phyloP scores from a whole-genome alignment of 2,329 filamentous ascomycete species.

The Aspergillus awamori region DNA sequence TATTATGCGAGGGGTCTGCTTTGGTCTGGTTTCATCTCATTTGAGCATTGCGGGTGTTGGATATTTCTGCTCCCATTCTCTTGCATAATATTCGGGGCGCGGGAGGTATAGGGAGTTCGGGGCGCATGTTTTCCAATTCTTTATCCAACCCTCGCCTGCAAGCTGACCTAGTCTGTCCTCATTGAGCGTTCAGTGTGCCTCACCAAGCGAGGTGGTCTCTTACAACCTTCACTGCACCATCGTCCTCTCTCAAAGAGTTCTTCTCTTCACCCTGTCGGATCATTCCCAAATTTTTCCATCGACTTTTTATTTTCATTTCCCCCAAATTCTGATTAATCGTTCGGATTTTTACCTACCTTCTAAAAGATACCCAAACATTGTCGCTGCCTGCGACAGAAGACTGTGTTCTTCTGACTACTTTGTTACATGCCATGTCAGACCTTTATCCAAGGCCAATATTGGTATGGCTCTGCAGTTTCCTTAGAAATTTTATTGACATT shows the following conservation, averaged over 20 bases:
- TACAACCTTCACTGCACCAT: background rate
- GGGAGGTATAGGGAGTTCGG: background rate
- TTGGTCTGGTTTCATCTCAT: background rate
- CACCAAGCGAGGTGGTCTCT: background rate
- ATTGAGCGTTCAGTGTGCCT: background rate
- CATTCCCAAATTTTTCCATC: constrained; percentile 15
- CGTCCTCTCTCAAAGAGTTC: background rate
- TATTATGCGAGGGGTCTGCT: constrained; percentile 10
- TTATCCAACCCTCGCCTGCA: background rate
- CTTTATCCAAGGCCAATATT: no score
- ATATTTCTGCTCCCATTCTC: constrained; percentile 7
- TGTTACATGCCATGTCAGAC: no score
- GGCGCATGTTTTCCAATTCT: background rate
- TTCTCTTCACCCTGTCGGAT: constrained; percentile 4
- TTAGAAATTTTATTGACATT: no score
- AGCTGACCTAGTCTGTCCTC: background rate
- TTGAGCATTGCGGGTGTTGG: constrained; percentile 19
- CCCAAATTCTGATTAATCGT: constrained; percentile 10
- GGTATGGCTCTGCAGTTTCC: no score
- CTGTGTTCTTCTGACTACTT: background rate
- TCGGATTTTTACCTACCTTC: constrained; percentile 10
- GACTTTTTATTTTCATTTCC: constrained; percentile 9
- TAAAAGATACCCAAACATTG: constrained; percentile 35
- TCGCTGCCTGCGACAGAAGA: background rate
- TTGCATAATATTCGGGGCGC: background rate